Conservation (phyloP, 176 grass and related monocot species). For the Olyra latifolia region DNA sequence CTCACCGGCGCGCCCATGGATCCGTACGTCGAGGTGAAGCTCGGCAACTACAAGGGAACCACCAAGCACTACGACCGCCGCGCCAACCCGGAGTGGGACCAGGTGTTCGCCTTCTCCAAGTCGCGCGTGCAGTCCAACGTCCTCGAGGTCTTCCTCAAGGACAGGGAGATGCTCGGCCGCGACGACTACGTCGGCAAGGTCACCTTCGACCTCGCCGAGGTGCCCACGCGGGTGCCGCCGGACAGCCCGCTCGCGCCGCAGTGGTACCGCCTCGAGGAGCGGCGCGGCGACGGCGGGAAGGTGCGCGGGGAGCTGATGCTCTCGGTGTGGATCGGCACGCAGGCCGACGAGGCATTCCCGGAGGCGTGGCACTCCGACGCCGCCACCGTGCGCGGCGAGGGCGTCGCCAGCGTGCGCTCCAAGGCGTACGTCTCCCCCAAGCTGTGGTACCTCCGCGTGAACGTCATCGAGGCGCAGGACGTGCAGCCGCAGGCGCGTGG, state of each 20-base stretch:
- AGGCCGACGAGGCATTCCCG: constrained; percentile 88
- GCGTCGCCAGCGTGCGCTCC: constrained; percentile 61
- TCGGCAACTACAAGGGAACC: constrained; percentile 88
- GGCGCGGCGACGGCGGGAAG: constrained; percentile 43
- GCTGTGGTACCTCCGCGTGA: constrained; percentile 92
- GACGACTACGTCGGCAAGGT: constrained; percentile 88
- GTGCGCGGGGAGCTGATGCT: constrained; percentile 84
- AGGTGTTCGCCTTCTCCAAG: constrained; percentile 92
- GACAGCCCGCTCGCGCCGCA: constrained; percentile 86
- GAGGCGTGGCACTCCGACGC: constrained; percentile 97
- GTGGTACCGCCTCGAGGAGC: constrained; percentile 78
- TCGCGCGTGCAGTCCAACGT: constrained; percentile 73
- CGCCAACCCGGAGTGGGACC: constrained; percentile 82
- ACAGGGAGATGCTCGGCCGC: constrained; percentile 78
- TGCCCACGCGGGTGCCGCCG: constrained; percentile 66
- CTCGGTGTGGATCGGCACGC: constrained; percentile 87
- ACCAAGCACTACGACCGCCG: constrained; percentile 71
- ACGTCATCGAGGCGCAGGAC: constrained; percentile 91
- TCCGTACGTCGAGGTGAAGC: constrained; percentile 84
- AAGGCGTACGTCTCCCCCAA: constrained; percentile 90
- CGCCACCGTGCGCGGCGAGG: constrained; percentile 59
- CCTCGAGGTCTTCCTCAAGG: constrained; percentile 83
- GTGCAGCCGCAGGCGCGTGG: constrained; percentile 56
- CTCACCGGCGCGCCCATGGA: constrained; percentile 69
- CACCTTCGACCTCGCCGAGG: constrained; percentile 71